Percentiles rank a stretch among this genome's conserved stretches.
Evolutionary conservation across 208 protist species (phyloP).

Genomic region (Porcisia hertigi): DNA sequence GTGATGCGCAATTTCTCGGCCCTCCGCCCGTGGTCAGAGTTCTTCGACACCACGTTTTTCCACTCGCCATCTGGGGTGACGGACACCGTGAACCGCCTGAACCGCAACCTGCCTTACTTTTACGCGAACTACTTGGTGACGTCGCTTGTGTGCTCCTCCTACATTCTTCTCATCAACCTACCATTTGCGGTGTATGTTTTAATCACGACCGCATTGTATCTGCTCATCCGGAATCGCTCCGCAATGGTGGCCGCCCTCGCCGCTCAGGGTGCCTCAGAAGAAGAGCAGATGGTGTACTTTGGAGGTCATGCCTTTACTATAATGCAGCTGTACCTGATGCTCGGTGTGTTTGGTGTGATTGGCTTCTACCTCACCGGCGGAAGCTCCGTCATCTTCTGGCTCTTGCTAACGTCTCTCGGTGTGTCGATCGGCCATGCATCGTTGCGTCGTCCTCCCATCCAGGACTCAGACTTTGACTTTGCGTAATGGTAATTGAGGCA

Average conservation of each 20-base stretch:
- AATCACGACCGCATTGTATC: conserved; percentile 40
- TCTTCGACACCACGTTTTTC: conserved; percentile 80
- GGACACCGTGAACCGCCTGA: conserved; percentile 71
- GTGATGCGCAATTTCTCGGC: conserved; percentile 39
- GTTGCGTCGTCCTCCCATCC: conserved; percentile 54
- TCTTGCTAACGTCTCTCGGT: conserved; percentile 69
- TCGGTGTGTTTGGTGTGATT: conserved; percentile 58
- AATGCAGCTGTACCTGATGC: conserved; percentile 67
- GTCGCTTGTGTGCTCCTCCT: conserved; percentile 71
- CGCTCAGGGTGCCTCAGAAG: conserved; percentile 17
- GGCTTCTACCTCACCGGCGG: conserved; percentile 82
- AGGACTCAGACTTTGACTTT: conserved; percentile 61
- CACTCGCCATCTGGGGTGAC: conserved; percentile 41
- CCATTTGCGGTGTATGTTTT: conserved; percentile 70
- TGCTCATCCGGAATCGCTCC: conserved; percentile 42
- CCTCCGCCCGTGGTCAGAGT: conserved; percentile 79
- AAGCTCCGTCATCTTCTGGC: conserved; percentile 86
- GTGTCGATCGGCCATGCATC: conserved; percentile 55
- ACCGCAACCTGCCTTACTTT: conserved; percentile 78
- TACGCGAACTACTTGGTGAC: conserved; percentile 91
- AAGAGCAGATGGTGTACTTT: conserved; percentile 44
- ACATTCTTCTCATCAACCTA: conserved; percentile 81
- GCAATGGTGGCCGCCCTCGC: conserved; percentile 18
- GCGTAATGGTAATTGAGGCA: conserved; percentile 25
- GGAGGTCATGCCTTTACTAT: conserved; percentile 33